phyloP scores from a whole-genome alignment of 768 basidiomycete species.

The Termitomyces sp. region DNA sequence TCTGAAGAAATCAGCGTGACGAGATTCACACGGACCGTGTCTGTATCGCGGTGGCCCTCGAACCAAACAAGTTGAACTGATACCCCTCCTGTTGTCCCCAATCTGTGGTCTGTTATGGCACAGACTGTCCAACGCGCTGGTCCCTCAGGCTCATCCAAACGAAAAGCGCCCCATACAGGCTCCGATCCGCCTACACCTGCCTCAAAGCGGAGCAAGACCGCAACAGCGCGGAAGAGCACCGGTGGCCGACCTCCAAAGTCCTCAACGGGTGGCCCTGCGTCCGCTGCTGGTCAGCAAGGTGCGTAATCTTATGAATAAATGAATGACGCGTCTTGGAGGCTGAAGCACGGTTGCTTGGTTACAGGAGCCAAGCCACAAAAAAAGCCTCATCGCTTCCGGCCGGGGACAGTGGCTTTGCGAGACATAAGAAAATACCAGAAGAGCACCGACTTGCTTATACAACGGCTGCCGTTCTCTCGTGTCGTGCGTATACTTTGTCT shows the following conservation, averaged over 20 bases:
- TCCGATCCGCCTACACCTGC: slow-evolving; percentile 45
- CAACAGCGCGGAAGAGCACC: slow-evolving; percentile 84
- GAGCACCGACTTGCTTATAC: slow-evolving; percentile 83
- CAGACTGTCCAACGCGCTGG: slow-evolving; percentile 61
- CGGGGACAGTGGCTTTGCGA: slow-evolving; percentile 84
- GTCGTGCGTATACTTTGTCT: slow-evolving; percentile 59
- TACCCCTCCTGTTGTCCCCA: not conserved
- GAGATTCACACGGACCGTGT: slow-evolving; percentile 8
- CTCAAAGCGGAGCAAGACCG: slow-evolving; percentile 45
- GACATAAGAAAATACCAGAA: slow-evolving; percentile 96
- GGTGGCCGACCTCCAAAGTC: slow-evolving; percentile 57
- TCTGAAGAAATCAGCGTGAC: slow-evolving; percentile 4
- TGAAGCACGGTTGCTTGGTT: not conserved
- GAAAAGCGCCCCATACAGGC: slow-evolving; percentile 38
- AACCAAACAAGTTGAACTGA: slow-evolving; percentile 25
- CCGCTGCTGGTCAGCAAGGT: slow-evolving; percentile 6
- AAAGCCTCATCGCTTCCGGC: slow-evolving; percentile 72
- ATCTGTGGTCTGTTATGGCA: slow-evolving; percentile 47
- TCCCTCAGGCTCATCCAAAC: slow-evolving; percentile 36
- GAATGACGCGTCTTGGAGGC: not conserved
- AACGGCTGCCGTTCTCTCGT: slow-evolving; percentile 89
- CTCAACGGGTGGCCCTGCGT: slow-evolving; percentile 17
- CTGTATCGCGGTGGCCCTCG: slow-evolving; percentile 5
- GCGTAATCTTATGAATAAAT: not conserved
- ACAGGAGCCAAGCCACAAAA: slow-evolving; percentile 15